Base-by-base conservation (phyloP, 2,329 filamentous ascomycete genomes). In the Sclerotinia spermophila region DNA sequence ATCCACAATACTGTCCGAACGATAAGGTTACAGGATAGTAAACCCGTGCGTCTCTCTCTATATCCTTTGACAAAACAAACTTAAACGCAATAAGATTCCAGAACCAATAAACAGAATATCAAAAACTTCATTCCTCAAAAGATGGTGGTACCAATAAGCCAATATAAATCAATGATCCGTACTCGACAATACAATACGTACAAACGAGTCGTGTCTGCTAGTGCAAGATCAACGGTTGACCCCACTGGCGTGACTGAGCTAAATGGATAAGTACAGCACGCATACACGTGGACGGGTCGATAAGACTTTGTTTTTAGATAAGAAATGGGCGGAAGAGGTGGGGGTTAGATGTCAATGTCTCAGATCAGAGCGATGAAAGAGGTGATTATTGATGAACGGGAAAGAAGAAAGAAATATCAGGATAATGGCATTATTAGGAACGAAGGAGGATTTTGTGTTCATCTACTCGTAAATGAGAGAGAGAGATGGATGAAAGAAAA, bases 221-320 rank as follows among this genome's bases (percentile, higher is more conserved):
- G 38, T 42, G 15, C 35, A 13, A 30, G 58, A 60, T 61, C 58
- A 30, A 42, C 58, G 35, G 58, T 21, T 44, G n/a, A 59, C n/a
- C 21, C 21, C 35, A 59, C 56, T 59, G 56, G 56, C 56, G 56
- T 40, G 56, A 59, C 56, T 40, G 56, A n/a, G 17, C 48, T 58
- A 58, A 38, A 30, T 56, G 27, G 53, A 55, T 21, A 56, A 58
- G 55, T 38, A 40, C 58, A 60, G 17, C 58, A 60, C 38, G 58
- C 58, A 30, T 61, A 61, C 58, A 61, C 58, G 58, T 61, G 58
- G 58, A 61, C 58, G 17, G 58, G 58, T 60, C 35, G 58, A 60
- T 60, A 60, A 60, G 58, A 42, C 56, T 59, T 59, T 58, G 55
- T 60, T 40, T 40, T 40, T 27, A 38, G 58, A 61, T 44, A 61